Evolutionary conservation across 768 basidiomycete genomes (phyloP).

Genomic region (Plicaturopsis crispa): DNA sequence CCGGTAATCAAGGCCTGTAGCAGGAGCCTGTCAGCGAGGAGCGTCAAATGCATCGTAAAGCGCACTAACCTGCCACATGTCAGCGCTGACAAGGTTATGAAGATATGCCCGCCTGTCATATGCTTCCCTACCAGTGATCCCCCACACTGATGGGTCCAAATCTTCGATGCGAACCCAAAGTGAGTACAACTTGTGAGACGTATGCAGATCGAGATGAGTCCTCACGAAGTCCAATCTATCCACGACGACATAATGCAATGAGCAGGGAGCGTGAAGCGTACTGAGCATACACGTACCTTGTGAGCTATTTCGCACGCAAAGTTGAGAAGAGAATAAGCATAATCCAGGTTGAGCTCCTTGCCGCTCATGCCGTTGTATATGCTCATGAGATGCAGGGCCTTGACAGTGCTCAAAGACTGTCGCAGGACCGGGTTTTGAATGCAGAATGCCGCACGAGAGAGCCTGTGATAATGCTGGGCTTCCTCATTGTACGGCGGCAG

Average conservation of each 20-base stretch:
- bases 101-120: conserved; percentile 49
- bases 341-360: conserved; percentile 40
- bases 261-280: background rate
- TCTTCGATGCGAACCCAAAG: conserved; percentile 21
- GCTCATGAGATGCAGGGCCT: conserved; percentile 45
- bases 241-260: conserved; percentile 8
- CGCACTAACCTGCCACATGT: conserved; percentile 42
- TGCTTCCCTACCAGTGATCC: conserved; percentile 38
- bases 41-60: background rate
- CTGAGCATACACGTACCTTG: conserved; percentile 24
- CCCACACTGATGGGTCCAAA: conserved; percentile 44
- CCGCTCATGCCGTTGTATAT: conserved; percentile 48
- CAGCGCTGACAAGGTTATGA: conserved; percentile 41
- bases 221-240: conserved; percentile 38
- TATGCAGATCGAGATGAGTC: no score
- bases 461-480: conserved; percentile 42
- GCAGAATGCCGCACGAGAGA: conserved; percentile 37
- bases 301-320: conserved; percentile 41
- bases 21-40: conserved; percentile 3
- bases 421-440: conserved; percentile 36
- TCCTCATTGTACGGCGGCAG: conserved; percentile 41
- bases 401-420: conserved; percentile 39
- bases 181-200: background rate
- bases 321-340: conserved; percentile 37
- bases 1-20: conserved; percentile 38